Conservation (phyloP, 2,329 filamentous ascomycete species). For the Lanzia echinophila region DNA sequence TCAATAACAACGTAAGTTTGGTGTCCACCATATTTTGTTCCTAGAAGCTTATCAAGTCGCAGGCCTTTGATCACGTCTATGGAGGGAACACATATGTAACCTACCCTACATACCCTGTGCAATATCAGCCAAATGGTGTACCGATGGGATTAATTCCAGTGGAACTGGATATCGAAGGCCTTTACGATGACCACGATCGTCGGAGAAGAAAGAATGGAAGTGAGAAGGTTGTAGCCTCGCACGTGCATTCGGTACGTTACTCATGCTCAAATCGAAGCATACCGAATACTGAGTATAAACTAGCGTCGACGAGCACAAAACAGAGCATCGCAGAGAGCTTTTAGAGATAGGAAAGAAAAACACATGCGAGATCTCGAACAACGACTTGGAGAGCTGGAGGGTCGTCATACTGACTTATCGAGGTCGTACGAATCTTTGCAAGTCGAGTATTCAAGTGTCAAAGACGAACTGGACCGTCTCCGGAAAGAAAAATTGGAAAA, state of each 20-base stretch:
- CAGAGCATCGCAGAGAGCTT: conserved; percentile 53
- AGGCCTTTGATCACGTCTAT: conserved; percentile 12
- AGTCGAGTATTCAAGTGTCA: conserved; percentile 28
- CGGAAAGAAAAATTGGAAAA: conserved; percentile 17
- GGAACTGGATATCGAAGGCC: conserved; percentile 29
- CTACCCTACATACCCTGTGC: conserved; percentile 27
- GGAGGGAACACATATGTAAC: conserved; percentile 21
- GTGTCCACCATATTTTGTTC: not conserved
- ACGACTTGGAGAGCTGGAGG: conserved; percentile 46
- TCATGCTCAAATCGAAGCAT: not conserved
- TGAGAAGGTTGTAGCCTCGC: conserved; percentile 28
- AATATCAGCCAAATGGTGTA: conserved; percentile 22
- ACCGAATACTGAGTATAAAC: conserved; percentile 6
- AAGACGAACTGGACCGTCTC: conserved; percentile 27
- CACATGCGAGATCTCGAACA: conserved; percentile 57
- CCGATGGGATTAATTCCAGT: conserved; percentile 28
- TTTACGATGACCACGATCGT: conserved; percentile 31
- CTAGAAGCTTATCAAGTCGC: conserved; percentile 9
- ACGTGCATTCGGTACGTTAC: conserved; percentile 29
- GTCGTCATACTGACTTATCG: conserved; percentile 49
- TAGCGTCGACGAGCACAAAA: conserved; percentile 54
- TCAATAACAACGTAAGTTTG: conserved; percentile 26
- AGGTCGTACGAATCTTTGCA: conserved; percentile 48
- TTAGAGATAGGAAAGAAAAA: conserved; percentile 57
- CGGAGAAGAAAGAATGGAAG: conserved; percentile 25